These are phyloP conservation scores for Cercospora citrullina DNA, from an alignment of 2,329 filamentous ascomycete genomes.

Conservation along the genomic window DNA sequence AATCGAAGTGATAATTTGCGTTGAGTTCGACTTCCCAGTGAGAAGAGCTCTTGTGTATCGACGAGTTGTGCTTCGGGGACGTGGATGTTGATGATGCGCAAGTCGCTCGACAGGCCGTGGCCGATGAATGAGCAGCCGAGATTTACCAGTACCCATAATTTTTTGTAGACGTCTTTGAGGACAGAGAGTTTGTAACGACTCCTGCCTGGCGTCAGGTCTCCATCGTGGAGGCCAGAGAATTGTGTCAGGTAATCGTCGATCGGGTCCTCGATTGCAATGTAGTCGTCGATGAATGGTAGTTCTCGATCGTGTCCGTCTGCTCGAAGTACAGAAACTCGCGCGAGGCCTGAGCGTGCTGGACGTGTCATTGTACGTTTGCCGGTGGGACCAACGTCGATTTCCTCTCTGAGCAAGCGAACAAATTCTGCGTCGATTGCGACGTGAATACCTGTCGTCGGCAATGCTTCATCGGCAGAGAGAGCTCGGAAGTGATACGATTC, in stretches of 20 bases:
- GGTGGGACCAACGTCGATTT: constrained; percentile 94
- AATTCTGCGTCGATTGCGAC: constrained; percentile 96
- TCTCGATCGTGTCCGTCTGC: constrained; percentile 77
- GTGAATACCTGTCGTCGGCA: constrained; percentile 62
- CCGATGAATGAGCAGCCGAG: constrained; percentile 91
- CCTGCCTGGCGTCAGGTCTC: constrained; percentile 77
- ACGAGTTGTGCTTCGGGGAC: constrained; percentile 88
- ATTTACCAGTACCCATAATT: constrained; percentile 94
- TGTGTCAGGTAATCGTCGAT: constrained; percentile 95
- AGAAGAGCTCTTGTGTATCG: constrained; percentile 91
- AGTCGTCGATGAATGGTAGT: constrained; percentile 92
- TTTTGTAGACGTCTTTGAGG: constrained; percentile 93
- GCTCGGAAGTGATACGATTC: constrained; percentile 32
- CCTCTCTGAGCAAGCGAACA: constrained; percentile 85
- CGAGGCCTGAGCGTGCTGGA: constrained; percentile 85
- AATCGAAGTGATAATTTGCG: constrained; percentile 91
- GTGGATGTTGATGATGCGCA: constrained; percentile 97
- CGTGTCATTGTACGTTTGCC: constrained; percentile 89
- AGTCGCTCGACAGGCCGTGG: constrained; percentile 90
- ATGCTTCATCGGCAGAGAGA: constrained; percentile 49
- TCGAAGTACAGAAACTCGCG: constrained; percentile 87
- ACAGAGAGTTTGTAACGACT: constrained; percentile 80
- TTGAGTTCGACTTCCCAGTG: constrained; percentile 68
- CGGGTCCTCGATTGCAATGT: constrained; percentile 85
- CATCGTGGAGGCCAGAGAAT: constrained; percentile 85